Conservation (phyloP, 1,284 basidiomycete genomes). For the Chalciporus sp. region DNA sequence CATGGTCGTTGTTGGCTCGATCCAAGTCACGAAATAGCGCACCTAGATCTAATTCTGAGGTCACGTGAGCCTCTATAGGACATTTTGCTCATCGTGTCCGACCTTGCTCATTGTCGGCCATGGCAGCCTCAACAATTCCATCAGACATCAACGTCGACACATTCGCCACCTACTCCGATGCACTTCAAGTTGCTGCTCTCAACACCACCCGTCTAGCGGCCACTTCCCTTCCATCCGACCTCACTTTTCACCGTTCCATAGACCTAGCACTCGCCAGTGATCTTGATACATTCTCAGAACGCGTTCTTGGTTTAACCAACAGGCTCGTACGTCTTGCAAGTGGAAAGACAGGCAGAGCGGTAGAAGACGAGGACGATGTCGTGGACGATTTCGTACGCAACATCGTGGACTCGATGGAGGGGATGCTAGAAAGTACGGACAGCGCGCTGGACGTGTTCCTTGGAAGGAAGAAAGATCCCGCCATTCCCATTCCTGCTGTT, state of each 20-base stretch:
- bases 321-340: slow-evolving; percentile 59
- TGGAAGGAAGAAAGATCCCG: slow-evolving; percentile 70
- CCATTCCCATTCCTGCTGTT: slow-evolving; percentile 54
- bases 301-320: slow-evolving; percentile 65
- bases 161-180: slow-evolving; percentile 48
- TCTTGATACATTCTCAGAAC: slow-evolving; percentile 63
- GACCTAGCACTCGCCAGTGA: slow-evolving; percentile 69
- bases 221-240: slow-evolving; percentile 60
- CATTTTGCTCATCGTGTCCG: neutral
- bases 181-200: slow-evolving; percentile 60
- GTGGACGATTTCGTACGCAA: slow-evolving; percentile 78
- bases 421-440: slow-evolving; percentile 84
- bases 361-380: slow-evolving; percentile 80
- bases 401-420: slow-evolving; percentile 84
- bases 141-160: slow-evolving; percentile 19
- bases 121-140: slow-evolving; percentile 14
- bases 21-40: too few species aligned
- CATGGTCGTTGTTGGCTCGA: neutral
- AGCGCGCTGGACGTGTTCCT: slow-evolving; percentile 78
- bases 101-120: slow-evolving; percentile 6
- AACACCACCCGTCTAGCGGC: slow-evolving; percentile 62
- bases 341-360: slow-evolving; percentile 46
- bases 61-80: slow-evolving; percentile 14
- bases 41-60: neutral
- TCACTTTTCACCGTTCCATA: slow-evolving; percentile 85